Percentiles rank a stretch among this genome's conserved stretches.
Conservation (phyloP, 805 yeast genomes). For the Ogataea angusta region DNA sequence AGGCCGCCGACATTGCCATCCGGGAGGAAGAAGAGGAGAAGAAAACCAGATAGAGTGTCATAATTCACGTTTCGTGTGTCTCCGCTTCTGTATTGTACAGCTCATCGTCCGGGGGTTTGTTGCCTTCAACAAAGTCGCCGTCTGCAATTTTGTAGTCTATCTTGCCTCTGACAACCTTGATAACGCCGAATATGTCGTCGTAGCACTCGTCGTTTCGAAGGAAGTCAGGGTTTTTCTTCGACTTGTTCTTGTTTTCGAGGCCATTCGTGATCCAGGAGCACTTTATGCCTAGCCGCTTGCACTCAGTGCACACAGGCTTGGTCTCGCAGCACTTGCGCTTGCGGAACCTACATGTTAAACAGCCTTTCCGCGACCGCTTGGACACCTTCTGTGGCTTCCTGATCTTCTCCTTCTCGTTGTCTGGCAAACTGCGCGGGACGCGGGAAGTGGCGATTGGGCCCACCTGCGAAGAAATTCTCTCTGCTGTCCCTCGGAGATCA, state of each 20-base stretch:
- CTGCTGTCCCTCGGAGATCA: neutral
- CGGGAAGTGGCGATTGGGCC: slow-evolving; percentile 1
- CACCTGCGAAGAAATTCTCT: neutral
- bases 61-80: slow-evolving; percentile 2
- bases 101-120: slow-evolving; percentile 5
- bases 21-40: slow-evolving; percentile 24
- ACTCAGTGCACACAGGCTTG: slow-evolving; percentile 36
- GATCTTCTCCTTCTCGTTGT: neutral
- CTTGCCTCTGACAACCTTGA: slow-evolving; percentile 24
- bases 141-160: slow-evolving; percentile 23
- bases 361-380: slow-evolving; percentile 32
- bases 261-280: slow-evolving; percentile 27
- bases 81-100: slow-evolving; percentile 1
- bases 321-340: slow-evolving; percentile 43
- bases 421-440: slow-evolving; percentile 18
- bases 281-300: slow-evolving; percentile 21
- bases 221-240: slow-evolving; percentile 22
- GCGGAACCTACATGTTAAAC: slow-evolving; percentile 37
- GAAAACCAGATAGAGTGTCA: slow-evolving; percentile 8
- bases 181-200: slow-evolving; percentile 24
- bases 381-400: slow-evolving; percentile 6
- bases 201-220: slow-evolving; percentile 25
- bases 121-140: slow-evolving; percentile 21
- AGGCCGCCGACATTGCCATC: slow-evolving; percentile 86
- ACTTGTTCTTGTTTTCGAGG: slow-evolving; percentile 23